Evolutionary conservation across 78 protist species (phyloP).

Genomic region (Dictyostelium firmibasis): DNA sequence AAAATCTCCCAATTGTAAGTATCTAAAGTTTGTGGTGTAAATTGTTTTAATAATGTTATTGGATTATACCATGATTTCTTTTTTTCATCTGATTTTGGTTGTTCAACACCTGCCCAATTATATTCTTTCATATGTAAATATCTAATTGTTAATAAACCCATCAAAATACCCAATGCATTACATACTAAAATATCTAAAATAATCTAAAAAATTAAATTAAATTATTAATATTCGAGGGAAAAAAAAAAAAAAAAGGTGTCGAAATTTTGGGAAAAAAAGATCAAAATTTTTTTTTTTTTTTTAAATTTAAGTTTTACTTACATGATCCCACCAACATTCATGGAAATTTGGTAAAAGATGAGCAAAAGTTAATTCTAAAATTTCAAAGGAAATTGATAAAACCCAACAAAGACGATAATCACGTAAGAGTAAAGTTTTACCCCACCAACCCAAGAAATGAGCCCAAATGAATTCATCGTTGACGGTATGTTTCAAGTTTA

Average conservation of each 20-base stretch:
- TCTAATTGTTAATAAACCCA: constrained; percentile 64
- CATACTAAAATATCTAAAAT: constrained; percentile 86
- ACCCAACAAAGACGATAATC: constrained; percentile 66
- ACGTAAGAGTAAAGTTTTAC: constrained; percentile 87
- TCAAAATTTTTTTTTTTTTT: not conserved
- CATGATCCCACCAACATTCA: constrained; percentile 97
- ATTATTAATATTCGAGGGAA: not conserved
- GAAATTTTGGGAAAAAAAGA: not conserved
- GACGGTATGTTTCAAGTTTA: constrained; percentile 49
- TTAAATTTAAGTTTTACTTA: constrained; percentile 4
- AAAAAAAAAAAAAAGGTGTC: not conserved
- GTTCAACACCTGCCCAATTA: constrained; percentile 53
- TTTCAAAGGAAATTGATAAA: constrained; percentile 85
- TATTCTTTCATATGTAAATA: constrained; percentile 78
- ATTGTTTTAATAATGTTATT: constrained; percentile 77
- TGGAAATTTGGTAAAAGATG: constrained; percentile 90
- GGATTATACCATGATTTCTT: constrained; percentile 3
- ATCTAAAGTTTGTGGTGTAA: constrained; percentile 70
- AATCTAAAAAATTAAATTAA: too few relatives aligned
- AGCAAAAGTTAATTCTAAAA: constrained; percentile 87
- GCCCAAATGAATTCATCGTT: constrained; percentile 91
- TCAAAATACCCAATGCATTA: constrained; percentile 85
- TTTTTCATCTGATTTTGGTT: not conserved
- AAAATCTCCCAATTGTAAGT: constrained; percentile 81
- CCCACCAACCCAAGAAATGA: constrained; percentile 91